Evolutionary conservation across 192 early-diverging fungal species (phyloP), one percentile per base, ranked within the genome.

Genomic region (Podila verticillata): DNA sequence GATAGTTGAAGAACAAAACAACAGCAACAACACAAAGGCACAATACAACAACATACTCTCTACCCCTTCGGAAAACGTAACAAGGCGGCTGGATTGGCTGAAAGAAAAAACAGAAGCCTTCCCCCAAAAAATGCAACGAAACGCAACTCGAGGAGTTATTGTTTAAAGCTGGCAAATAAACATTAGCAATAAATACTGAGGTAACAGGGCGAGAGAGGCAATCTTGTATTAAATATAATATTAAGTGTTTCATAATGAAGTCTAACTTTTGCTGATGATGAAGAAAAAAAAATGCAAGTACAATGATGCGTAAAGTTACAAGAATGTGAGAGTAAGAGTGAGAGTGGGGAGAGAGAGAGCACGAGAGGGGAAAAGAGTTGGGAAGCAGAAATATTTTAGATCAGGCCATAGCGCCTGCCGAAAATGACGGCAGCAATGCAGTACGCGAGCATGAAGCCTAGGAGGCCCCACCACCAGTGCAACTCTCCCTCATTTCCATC

Each of bases 341-440:
- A 44, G 12, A 17, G 24, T 32, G 32, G 19, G 20, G 3, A 19
- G 26, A 31, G 7, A 13, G 26, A 4, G 24, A 4, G 4, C 30
- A 26, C 54, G n/a, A 57, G 54, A 22, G 7, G 15, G 15, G 13
- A 19, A 31, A 59, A 19, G 24, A 7, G 4, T 29, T 29, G 28
- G 3, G 58, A 17, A 7, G n/a, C n/a, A 34, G 20, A 34, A 62
- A 34, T n/a, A 34, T 6, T 8, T 31, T 57, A 79, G 48, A 79
- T 79, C 28, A 79, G 75, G n/a, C 65, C 75, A 57, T 79, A 71
- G n/a, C 36, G 61, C 48, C 66, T 79, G 22, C 75, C 75, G 35
- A 79, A 67, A 39, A 62, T 61, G 15, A 71, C 28, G 19, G 69
- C 75, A 15, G 67, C 65, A 28, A 79, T 24, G 35, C 69, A 72